These are phyloP conservation scores for Phytophthora sp. DNA, from an alignment of 352 stramenopile species.

Conservation along the genomic window DNA sequence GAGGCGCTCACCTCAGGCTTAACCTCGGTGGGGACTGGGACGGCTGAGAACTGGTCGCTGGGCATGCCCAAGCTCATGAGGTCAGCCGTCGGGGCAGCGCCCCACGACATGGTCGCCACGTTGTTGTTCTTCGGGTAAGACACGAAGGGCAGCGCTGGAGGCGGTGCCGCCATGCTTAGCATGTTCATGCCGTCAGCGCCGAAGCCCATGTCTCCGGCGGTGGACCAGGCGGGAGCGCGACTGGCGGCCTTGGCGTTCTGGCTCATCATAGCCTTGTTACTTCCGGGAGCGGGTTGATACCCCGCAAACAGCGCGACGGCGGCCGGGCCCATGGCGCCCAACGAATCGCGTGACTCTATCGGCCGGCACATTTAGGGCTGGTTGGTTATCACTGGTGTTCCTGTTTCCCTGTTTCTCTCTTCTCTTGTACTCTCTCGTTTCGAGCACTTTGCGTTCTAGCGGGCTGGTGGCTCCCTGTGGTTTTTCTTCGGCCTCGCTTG, in stretches of 20 bases:
- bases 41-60: conserved; percentile 46
- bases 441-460: conserved; percentile 42
- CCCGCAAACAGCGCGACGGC: conserved; percentile 77
- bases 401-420: conserved; percentile 38
- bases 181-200: conserved; percentile 57
- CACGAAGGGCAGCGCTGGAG: conserved; percentile 70
- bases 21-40: conserved; percentile 26
- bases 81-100: conserved; percentile 36
- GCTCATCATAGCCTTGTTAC: conserved; percentile 45
- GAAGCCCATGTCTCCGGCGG: conserved; percentile 39
- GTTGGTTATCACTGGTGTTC: conserved; percentile 24
- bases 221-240: conserved; percentile 32
- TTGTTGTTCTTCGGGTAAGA: conserved; percentile 62
- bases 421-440: conserved; percentile 32
- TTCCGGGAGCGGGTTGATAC: conserved; percentile 64
- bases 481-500: conserved; percentile 35
- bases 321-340: conserved; percentile 77
- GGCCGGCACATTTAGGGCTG: conserved; percentile 70
- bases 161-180: conserved; percentile 64
- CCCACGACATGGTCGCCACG: conserved; percentile 64
- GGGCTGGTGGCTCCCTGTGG: background rate
- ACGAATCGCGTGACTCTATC: conserved; percentile 85
- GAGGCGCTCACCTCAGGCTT: conserved; percentile 32
- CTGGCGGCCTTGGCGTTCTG: conserved; percentile 35
- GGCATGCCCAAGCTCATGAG: conserved; percentile 48